Conservation (phyloP, 2,329 filamentous ascomycete genomes). For the Knufia fluminis region DNA sequence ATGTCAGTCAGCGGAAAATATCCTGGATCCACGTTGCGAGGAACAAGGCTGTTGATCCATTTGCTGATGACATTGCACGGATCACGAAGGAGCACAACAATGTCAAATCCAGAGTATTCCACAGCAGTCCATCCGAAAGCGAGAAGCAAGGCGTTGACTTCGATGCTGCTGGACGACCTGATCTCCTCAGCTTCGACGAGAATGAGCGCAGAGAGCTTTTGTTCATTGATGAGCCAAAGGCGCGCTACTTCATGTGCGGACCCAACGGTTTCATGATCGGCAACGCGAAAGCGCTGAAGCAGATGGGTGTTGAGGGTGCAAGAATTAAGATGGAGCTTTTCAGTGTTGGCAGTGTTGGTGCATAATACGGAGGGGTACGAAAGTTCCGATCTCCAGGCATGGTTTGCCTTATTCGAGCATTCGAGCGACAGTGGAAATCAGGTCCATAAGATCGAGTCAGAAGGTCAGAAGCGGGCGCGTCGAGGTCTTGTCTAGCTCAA, state of each 20-base stretch:
- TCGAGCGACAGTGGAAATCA: too few species aligned
- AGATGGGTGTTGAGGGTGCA: not conserved
- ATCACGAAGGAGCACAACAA: slow-evolving; percentile 37
- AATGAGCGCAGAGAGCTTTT: not conserved
- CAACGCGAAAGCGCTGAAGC: not conserved
- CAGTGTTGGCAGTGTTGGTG: not conserved
- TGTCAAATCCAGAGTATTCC: slow-evolving; percentile 49
- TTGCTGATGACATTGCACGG: slow-evolving; percentile 43
- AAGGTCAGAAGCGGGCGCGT: too few species aligned
- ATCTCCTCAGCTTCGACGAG: slow-evolving; percentile 33
- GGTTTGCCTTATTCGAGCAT: too few species aligned
- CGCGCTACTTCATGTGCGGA: not conserved
- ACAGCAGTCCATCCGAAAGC: slow-evolving; percentile 40
- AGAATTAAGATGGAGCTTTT: not conserved
- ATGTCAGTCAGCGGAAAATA: slow-evolving; percentile 41
- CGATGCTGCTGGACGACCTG: slow-evolving; percentile 49
- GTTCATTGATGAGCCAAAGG: not conserved
- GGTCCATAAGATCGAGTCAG: too few species aligned
- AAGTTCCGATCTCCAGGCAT: too few species aligned
- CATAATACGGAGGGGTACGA: not conserved
- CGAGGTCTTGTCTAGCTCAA: too few species aligned
- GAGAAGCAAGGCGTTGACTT: slow-evolving; percentile 50
- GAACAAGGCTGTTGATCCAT: slow-evolving; percentile 39
- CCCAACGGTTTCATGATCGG: not conserved
- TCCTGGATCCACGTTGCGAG: slow-evolving; percentile 54